phyloP scores from a whole-genome alignment of 805 yeast species.

The Candida glaebosa region DNA sequence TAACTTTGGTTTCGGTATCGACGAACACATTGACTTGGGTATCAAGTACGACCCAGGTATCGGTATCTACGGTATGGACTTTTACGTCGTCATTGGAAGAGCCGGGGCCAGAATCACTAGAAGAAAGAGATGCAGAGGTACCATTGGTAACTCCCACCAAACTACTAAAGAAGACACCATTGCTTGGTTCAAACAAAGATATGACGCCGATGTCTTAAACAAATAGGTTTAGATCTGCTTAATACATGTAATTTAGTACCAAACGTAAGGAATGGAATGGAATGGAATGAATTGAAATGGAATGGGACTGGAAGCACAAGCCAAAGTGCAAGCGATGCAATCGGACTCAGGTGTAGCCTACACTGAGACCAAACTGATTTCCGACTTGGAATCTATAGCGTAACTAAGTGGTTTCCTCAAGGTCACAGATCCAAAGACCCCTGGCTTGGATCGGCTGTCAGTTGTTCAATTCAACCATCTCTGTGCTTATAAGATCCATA shows the following conservation, averaged over 20 bases:
- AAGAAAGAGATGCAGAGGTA: conserved; percentile 91
- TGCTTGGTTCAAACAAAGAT: conserved; percentile 98
- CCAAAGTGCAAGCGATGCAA: too few species aligned
- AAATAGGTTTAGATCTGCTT: conserved; percentile 44
- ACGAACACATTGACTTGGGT: conserved; percentile 99
- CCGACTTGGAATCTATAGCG: too few species aligned
- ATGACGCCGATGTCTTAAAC: conserved; percentile 96
- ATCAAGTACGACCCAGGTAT: conserved; percentile 99
- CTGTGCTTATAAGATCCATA: too few species aligned
- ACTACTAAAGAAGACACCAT: conserved; percentile 92
- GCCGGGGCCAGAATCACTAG: conserved; percentile 99
- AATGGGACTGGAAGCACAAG: too few species aligned
- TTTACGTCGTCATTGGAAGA: conserved; percentile 99
- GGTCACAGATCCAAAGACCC: too few species aligned
- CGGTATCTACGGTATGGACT: conserved; percentile 99
- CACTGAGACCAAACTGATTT: too few species aligned
- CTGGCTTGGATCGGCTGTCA: too few species aligned
- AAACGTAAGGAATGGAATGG: neutral
- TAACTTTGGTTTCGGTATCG: conserved; percentile 99
- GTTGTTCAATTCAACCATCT: too few species aligned
- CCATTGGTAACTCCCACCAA: conserved; percentile 89
- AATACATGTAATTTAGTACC: conserved; percentile 5
- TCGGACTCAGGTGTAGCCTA: too few species aligned
- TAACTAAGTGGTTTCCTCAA: too few species aligned
- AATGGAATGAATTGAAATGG: neutral